Percentiles rank a stretch among this genome's conserved stretches.
phyloP scores from a whole-genome alignment of 768 basidiomycete genomes.

The Mycena haematopus region DNA sequence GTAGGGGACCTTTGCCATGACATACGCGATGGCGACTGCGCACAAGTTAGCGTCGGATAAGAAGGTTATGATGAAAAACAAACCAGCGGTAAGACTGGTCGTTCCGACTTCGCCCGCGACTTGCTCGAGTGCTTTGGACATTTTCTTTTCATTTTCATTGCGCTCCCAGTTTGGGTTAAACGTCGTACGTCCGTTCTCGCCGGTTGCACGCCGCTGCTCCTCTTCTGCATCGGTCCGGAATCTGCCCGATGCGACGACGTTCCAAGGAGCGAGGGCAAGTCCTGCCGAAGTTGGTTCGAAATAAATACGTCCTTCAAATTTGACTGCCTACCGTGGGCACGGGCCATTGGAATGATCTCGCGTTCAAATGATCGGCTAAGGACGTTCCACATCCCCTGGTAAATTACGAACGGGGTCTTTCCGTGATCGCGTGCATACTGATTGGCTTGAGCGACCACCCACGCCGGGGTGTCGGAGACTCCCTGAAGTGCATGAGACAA shows the following conservation, averaged over 20 bases:
- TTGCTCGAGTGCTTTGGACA: background rate
- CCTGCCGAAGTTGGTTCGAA: too few relatives aligned
- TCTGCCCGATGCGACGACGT: background rate
- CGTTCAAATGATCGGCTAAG: background rate
- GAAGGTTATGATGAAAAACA: background rate
- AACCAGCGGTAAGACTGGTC: background rate
- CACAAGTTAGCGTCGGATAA: background rate
- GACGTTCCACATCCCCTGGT: background rate
- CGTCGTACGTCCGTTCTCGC: background rate
- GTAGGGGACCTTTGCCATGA: background rate
- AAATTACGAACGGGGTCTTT: background rate
- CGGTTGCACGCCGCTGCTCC: background rate
- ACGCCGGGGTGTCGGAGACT: background rate
- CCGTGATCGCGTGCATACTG: background rate
- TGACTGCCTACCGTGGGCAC: background rate
- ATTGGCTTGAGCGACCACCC: background rate
- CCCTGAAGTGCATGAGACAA: background rate
- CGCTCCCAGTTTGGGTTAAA: background rate
- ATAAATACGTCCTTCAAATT: too few relatives aligned
- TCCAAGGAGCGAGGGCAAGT: background rate
- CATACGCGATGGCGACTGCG: slow-evolving; percentile 1
- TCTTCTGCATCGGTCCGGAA: background rate
- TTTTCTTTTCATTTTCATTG: background rate
- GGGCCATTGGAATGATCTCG: background rate
- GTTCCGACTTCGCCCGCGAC: background rate